Base-by-base conservation (phyloP, 345 rosid genomes). In the Combretum micranthum region DNA sequence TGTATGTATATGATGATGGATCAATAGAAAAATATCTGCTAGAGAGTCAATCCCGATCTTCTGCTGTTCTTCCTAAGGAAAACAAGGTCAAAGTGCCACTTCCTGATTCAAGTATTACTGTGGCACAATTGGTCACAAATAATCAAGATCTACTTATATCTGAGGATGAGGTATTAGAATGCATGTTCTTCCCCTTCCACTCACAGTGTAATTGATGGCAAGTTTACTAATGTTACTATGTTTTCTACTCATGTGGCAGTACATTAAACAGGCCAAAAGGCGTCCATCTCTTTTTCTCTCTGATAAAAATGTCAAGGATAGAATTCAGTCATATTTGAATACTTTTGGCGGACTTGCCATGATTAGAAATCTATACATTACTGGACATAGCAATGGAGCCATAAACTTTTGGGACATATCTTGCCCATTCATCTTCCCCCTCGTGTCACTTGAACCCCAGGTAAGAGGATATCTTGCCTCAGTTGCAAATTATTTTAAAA, bases 371-470 rank as follows among this genome's bases (percentile, higher is more conserved):
- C 67, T 92, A 69, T 84, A 75, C 72, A 76, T 92, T 65, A 80
- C 90, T 37, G 98, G 98, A 42, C 98, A 88, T 56, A 74, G 79
- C 57, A 86, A 88, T 72, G 98, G 98, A 67, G 75, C 82, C 45
- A 74, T 84, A 62, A 66, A 88, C 58, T 81, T 92, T 55, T 92
- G 96, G 98, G 95, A 92, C 71, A 69, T 78, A 61, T 69, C 93
- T 16, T 86, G 88, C 64, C 83, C 90, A 44, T 61, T 86, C 64
- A 71, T 67, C 37, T 56, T 83, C 69, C 98, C 83, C 22, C 43
- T 84, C 62, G 61, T 88, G 55, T 75, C 79, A 20, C 42, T 88
- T 48, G 87, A 77, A 73, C 95, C 86, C 53, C 96, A 88, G 95
- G 98, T 88, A 73, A 51, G 15, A 23, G 26, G 6, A 32, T 11